Percentiles rank a stretch among this genome's conserved stretches.
Evolutionary conservation across 768 basidiomycete genomes (phyloP).

Genomic region (Butyriboletus loyo): DNA sequence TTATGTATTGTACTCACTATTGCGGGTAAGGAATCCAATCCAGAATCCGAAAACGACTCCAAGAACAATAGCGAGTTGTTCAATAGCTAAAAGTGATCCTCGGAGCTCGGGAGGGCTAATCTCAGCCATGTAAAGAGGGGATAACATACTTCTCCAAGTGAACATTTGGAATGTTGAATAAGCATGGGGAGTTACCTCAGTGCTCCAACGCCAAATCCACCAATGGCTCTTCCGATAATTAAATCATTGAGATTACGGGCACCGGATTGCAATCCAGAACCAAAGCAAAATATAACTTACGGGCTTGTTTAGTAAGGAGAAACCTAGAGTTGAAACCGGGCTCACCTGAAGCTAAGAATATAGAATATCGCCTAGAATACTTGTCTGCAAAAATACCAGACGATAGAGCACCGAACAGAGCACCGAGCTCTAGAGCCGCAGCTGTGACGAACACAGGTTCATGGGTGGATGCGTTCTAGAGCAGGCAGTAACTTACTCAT

Average conservation of each 20-base stretch:
- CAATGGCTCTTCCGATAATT: slow-evolving; percentile 68
- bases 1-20: slow-evolving; percentile 39
- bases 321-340: background rate
- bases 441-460: slow-evolving; percentile 39
- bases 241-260: slow-evolving; percentile 56
- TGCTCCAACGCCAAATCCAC: slow-evolving; percentile 79
- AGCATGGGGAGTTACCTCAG: slow-evolving; percentile 45
- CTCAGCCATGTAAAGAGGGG: slow-evolving; percentile 80
- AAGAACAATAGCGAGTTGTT: slow-evolving; percentile 77
- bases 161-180: slow-evolving; percentile 1
- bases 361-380: slow-evolving; percentile 64
- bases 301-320: background rate
- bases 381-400: slow-evolving; percentile 68
- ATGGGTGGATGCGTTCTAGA: background rate
- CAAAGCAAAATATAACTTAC: slow-evolving; percentile 66
- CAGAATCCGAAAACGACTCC: slow-evolving; percentile 84
- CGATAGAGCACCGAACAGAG: slow-evolving; percentile 67
- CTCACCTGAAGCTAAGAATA: slow-evolving; percentile 66
- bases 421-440: slow-evolving; percentile 74
- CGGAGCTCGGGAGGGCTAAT: slow-evolving; percentile 79
- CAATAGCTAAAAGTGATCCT: slow-evolving; percentile 75
- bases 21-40: slow-evolving; percentile 72
- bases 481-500: slow-evolving; percentile 55
- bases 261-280: slow-evolving; percentile 64
- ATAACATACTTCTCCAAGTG: slow-evolving; percentile 56